Conservation (phyloP, 2,329 filamentous ascomycete species). For the Monosporascus sp. region DNA sequence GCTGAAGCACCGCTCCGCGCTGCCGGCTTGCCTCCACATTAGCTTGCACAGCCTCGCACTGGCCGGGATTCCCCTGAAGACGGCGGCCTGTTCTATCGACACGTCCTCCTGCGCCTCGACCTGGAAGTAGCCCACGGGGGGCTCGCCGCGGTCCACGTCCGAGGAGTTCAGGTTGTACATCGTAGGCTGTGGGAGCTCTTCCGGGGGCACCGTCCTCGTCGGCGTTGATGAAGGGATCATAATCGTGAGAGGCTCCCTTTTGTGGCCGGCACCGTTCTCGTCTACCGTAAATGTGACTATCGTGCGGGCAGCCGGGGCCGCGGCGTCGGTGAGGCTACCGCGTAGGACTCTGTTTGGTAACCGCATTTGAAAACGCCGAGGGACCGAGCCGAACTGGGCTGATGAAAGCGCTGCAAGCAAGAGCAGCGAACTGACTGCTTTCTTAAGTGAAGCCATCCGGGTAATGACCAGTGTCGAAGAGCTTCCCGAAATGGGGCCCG, state of each 20-base stretch:
- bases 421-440: not conserved
- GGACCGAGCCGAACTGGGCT: not conserved
- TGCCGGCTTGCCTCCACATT: slow-evolving; percentile 29
- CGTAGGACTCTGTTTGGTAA: too few relatives aligned
- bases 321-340: too few relatives aligned
- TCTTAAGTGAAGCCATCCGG: not conserved
- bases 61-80: slow-evolving; percentile 28
- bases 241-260: too few relatives aligned
- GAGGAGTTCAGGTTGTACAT: slow-evolving; percentile 19
- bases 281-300: too few relatives aligned
- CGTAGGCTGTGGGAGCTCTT: slow-evolving; percentile 10
- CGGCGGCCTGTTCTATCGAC: slow-evolving; percentile 25
- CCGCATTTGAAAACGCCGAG: not conserved
- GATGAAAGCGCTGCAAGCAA: not conserved
- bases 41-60: slow-evolving; percentile 23
- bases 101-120: slow-evolving; percentile 5
- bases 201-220: not conserved
- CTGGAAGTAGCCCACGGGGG: slow-evolving; percentile 9
- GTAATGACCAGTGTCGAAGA: too few relatives aligned
- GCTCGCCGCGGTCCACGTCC: slow-evolving; percentile 5
- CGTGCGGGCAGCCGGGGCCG: too few relatives aligned
- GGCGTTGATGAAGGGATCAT: not conserved
- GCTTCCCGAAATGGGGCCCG: too few relatives aligned
- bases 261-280: too few relatives aligned
- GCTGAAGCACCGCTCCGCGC: slow-evolving; percentile 31